Conservation (phyloP, 1,284 basidiomycete species). For the Trichosporon sp. region DNA sequence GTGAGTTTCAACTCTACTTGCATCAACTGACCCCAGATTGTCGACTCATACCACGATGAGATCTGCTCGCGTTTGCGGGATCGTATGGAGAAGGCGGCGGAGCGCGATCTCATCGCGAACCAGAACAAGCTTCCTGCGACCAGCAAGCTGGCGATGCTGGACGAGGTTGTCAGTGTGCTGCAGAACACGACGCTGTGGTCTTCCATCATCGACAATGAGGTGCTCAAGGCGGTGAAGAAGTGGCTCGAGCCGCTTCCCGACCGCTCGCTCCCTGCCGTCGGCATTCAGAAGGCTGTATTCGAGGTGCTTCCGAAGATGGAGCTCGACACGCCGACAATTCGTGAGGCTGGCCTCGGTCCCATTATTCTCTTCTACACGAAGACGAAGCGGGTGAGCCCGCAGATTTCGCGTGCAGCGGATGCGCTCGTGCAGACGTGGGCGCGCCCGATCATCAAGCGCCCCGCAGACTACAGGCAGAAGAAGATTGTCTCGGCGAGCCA, state of each 20-base stretch:
- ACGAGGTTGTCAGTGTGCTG: conserved; percentile 84
- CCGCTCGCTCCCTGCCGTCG: conserved; percentile 84
- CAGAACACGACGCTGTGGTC: conserved; percentile 85
- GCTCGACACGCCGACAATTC: conserved; percentile 85
- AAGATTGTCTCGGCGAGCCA: conserved; percentile 27
- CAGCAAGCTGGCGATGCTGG: conserved; percentile 75
- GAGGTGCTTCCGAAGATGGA: conserved; percentile 77
- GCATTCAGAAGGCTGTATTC: conserved; percentile 92
- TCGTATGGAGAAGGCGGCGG: conserved; percentile 79
- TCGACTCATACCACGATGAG: conserved; percentile 87
- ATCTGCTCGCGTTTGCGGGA: conserved; percentile 78
- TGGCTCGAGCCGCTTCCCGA: conserved; percentile 96
- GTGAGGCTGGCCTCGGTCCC: conserved; percentile 85
- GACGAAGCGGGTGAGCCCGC: conserved; percentile 70
- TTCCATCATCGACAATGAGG: conserved; percentile 89
- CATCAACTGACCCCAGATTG: conserved; percentile 38
- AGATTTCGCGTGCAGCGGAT: conserved; percentile 73
- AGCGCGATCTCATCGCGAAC: conserved; percentile 78
- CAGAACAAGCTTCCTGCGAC: conserved; percentile 75
- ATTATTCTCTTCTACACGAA: conserved; percentile 94
- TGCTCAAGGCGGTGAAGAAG: conserved; percentile 79
- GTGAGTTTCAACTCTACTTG: conserved; percentile 22
- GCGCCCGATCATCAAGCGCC: conserved; percentile 88
- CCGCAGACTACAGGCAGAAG: conserved; percentile 63
- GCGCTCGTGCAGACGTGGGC: conserved; percentile 83